Evolutionary conservation across 129 eudicot genomes (phyloP).

Genomic region (sunflower (Helianthus annuus)): DNA sequence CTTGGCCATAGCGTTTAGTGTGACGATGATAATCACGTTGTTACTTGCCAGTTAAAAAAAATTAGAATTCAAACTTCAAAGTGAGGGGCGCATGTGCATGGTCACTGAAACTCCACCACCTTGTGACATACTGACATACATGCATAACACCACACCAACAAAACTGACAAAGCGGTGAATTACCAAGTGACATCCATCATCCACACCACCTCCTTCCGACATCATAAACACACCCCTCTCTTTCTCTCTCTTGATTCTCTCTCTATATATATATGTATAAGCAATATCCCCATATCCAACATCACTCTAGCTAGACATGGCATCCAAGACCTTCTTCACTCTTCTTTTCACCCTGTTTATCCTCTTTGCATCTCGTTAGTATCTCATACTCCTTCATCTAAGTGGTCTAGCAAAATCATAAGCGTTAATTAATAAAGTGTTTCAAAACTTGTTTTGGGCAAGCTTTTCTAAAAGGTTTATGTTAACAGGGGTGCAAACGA

Average conservation of each 20-base stretch:
- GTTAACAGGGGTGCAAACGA: too few species aligned
- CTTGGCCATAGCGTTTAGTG: too few species aligned
- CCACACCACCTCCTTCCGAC: not conserved
- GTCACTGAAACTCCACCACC: constrained; percentile 2
- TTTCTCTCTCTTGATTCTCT: too few species aligned
- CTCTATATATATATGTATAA: not conserved
- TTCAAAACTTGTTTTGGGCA: too few species aligned
- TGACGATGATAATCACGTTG: too few species aligned
- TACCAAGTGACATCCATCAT: not conserved
- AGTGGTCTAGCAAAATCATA: too few species aligned
- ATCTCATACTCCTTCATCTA: not conserved
- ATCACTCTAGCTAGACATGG: constrained; percentile 1
- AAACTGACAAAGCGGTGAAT: constrained; percentile 6
- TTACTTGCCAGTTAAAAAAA: too few species aligned
- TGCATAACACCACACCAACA: not conserved
- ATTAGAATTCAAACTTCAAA: too few species aligned
- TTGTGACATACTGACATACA: not conserved
- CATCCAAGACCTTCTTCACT: constrained; percentile 24
- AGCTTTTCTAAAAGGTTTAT: too few species aligned
- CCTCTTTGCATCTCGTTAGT: constrained; percentile 26
- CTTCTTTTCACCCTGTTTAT: constrained; percentile 20
- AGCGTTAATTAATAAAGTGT: too few species aligned
- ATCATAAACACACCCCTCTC: not conserved
- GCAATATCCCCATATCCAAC: not conserved
- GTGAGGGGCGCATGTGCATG: constrained; percentile 2